Evolutionary conservation across 345 rosid genomes (phyloP), one percentile per base, ranked within the genome.

Genomic region (Ricinus communis): DNA sequence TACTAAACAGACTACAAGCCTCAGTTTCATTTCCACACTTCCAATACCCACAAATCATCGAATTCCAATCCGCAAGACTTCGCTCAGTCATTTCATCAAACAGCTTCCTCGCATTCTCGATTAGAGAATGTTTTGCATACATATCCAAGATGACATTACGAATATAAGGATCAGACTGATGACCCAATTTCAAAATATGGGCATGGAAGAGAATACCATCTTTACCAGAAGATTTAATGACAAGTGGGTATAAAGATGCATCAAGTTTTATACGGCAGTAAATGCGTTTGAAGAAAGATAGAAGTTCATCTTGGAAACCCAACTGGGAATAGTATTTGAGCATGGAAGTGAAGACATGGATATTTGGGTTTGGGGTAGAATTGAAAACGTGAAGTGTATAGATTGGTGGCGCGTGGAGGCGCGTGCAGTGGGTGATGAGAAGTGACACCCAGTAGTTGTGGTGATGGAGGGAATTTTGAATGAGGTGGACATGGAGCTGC

Each of bases 61-160:
- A 79, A 77, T 80, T 87, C 87, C 87, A 87, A 68, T 83, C 86
- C 38, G 66, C 80, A 25, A 71, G 5, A 71, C 40, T 80, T 71
- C 74, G 76, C 0, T 81, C 81, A 75, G 87, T 51, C 82, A 87
- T 85, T 79, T 81, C 81, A 79, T 89, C 93, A 63, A 89, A 89
- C 85, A 89, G 57, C n/a, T 71, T 75, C 69, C 83, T 65, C 11
- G 86, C 85, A 69, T 5, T 41, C 74, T 51, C 74, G 27, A 82
- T 60, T 16, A 61, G 81, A 36, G 78, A 78, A 33, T 51, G 40
- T 72, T 72, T 80, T 8, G 25, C 73, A 14, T 80, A 80, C 63
- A 27, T 13, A 69, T 41, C 68, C 80, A 87, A 74, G 9, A 87
- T 56, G 55, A 79, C 83, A 31, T 81, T 81, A 64, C 82, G 69